phyloP scores from a whole-genome alignment of 1,284 basidiomycete species.

The Heterobasidion occidentale region DNA sequence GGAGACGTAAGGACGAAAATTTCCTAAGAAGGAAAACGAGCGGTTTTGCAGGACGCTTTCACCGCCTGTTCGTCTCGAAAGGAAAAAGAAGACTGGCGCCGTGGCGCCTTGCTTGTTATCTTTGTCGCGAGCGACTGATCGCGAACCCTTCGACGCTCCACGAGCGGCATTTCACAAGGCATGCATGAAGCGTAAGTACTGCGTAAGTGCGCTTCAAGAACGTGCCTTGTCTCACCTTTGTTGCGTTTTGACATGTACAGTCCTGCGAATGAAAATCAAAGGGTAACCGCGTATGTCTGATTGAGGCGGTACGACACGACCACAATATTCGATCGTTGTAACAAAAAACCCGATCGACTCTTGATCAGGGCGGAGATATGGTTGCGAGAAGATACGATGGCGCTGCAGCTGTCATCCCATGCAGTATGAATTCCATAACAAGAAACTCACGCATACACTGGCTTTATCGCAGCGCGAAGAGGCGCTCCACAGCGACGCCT shows the following conservation, averaged over 20 bases:
- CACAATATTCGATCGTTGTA: no score
- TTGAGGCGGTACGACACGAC: no score
- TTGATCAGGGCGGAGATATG: no score
- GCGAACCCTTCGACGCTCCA: neutral
- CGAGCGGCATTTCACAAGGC: neutral
- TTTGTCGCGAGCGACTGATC: neutral
- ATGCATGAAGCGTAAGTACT: neutral
- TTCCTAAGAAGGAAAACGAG: neutral
- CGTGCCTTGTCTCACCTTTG: no score
- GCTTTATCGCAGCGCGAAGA: neutral
- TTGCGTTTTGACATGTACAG: no score
- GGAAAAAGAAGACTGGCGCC: neutral
- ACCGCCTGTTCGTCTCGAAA: neutral
- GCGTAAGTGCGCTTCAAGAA: neutral
- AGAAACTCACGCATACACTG: neutral
- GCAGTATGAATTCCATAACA: neutral
- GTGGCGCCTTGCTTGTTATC: neutral
- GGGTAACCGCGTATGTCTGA: no score
- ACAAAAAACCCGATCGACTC: no score
- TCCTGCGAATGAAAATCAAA: no score
- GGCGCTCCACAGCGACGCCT: neutral
- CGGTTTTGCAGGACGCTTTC: neutral
- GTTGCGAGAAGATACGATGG: no score
- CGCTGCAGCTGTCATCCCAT: neutral
- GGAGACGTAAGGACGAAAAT: neutral